Base-by-base conservation (phyloP, 495 filamentous ascomycete species). In the Sphaerosporella brunnea region DNA sequence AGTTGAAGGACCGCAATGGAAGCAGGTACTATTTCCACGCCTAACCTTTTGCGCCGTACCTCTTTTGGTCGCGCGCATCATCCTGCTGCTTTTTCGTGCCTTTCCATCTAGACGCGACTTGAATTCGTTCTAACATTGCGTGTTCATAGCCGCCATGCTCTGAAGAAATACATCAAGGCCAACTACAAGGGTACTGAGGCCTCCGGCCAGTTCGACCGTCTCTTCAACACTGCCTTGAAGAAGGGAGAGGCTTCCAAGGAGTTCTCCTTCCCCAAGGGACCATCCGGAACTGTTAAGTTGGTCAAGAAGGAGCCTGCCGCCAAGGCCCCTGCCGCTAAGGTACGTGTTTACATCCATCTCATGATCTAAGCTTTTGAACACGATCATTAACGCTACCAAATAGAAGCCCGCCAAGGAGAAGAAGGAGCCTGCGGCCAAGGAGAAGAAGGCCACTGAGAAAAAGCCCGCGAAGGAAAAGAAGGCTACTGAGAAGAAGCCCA, bases 151-250 rank as follows among this genome's bases (percentile, higher is more conserved):
- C 92, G 90, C 55, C 80, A 87, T 65, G 81, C 83, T 23, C 77
- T 99, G 64, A 95, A 95, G 81, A 95, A 99, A 67, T 99, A 96
- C 70, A 82, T 99, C 60, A 73, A 75, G 65, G 77, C 82, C 57
- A 96, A 99, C 80, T 94, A 96, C 76, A 82, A 79, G 63, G 74
- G 92, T 64, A 71, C 69, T 48, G 73, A 76, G 45, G 72, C 69
- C 26, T 77, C 80, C 57, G n/a, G n/a, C n/a, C 70, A 69, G 39
- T 96, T 96, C 64, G 87, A 90, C 63, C 73, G 74, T 53, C 79
- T 88, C 57, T 85, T 99, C 77, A 96, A 94, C 75, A 79, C 79
- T 63, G 85, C 87, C 26, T 73, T 99, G 65, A 79, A 81, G 70
- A 63, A 73, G 48, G 90, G 90, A 66, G 88, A 87, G 53, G 84